Evolutionary conservation across 352 stramenopile species (phyloP).

Genomic region (Globisporangium ultimum): DNA sequence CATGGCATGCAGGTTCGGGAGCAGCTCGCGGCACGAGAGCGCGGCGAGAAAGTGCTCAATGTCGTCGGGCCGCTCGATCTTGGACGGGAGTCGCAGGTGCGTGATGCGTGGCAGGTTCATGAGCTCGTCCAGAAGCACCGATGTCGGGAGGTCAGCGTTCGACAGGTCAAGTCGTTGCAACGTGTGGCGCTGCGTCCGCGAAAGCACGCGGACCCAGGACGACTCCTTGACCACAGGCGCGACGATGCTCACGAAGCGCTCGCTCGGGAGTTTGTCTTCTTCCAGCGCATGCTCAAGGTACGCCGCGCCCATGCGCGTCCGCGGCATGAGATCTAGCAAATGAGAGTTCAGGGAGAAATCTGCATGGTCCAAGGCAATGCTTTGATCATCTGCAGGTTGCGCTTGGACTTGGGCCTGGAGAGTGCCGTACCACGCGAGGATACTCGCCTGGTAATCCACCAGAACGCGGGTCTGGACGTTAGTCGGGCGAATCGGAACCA

Average conservation of each 20-base stretch:
- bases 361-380: no score
- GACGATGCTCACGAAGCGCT: constrained; percentile 68
- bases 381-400: no score
- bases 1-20: constrained; percentile 49
- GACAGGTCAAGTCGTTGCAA: constrained; percentile 69
- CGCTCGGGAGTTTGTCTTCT: constrained; percentile 35
- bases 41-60: constrained; percentile 69
- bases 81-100: constrained; percentile 54
- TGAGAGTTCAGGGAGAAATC: no score
- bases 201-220: constrained; percentile 61
- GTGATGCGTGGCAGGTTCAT: constrained; percentile 45
- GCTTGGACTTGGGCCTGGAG: background rate
- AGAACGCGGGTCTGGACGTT: constrained; percentile 4
- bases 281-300: constrained; percentile 52
- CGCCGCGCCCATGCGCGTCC: constrained; percentile 32
- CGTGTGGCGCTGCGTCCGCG: constrained; percentile 43
- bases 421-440: constrained; percentile 32
- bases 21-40: constrained; percentile 46
- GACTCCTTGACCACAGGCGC: constrained; percentile 46
- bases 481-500: constrained; percentile 6
- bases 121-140: constrained; percentile 61
- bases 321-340: constrained; percentile 28
- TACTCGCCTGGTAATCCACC: constrained; percentile 13
- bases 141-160: constrained; percentile 43
- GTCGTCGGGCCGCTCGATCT: constrained; percentile 70